A percentile compares a stretch with the other conserved stretches of the same genome.
phyloP scores from a whole-genome alignment of 208 protist genomes.

The Balamuthia mandrillaris region DNA sequence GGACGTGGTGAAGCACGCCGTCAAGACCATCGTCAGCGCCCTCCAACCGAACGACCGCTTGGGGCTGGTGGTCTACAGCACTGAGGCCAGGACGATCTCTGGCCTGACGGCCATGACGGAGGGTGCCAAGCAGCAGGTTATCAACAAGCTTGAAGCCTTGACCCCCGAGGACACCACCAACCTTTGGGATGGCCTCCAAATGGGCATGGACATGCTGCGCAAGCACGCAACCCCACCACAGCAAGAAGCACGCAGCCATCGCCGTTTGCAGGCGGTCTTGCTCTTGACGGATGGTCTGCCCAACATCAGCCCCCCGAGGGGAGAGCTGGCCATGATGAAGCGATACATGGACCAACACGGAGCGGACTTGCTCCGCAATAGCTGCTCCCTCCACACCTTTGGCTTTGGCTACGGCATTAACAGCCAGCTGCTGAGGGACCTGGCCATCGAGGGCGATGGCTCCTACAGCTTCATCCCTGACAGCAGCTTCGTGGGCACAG shows the following conservation, averaged over 20 bases:
- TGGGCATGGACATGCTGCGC: conserved; percentile 46
- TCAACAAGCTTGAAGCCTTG: background rate
- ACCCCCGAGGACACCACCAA: conserved; percentile 56
- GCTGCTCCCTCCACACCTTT: conserved; percentile 55
- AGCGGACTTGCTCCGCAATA: too few species aligned
- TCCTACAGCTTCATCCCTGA: conserved; percentile 71
- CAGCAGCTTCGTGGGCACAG: conserved; percentile 61
- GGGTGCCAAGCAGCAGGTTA: conserved; percentile 32
- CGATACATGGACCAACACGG: conserved; percentile 39
- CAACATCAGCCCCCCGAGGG: conserved; percentile 63
- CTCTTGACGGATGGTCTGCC: conserved; percentile 69
- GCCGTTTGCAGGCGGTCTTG: conserved; percentile 41
- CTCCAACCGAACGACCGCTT: conserved; percentile 44
- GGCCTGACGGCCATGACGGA: conserved; percentile 49
- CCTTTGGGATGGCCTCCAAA: conserved; percentile 62
- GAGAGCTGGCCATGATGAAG: conserved; percentile 52
- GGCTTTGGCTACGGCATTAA: conserved; percentile 72
- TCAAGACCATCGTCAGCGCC: conserved; percentile 52
- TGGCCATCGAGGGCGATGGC: conserved; percentile 54
- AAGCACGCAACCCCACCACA: conserved; percentile 19
- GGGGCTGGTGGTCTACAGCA: conserved; percentile 50
- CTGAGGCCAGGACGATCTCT: conserved; percentile 37
- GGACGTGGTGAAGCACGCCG: conserved; percentile 68
- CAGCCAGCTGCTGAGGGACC: conserved; percentile 49
- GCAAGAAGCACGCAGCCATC: too few species aligned